Evolutionary conservation across 805 yeast species (phyloP).

Genomic region (Kodamaea kakaduensis): DNA sequence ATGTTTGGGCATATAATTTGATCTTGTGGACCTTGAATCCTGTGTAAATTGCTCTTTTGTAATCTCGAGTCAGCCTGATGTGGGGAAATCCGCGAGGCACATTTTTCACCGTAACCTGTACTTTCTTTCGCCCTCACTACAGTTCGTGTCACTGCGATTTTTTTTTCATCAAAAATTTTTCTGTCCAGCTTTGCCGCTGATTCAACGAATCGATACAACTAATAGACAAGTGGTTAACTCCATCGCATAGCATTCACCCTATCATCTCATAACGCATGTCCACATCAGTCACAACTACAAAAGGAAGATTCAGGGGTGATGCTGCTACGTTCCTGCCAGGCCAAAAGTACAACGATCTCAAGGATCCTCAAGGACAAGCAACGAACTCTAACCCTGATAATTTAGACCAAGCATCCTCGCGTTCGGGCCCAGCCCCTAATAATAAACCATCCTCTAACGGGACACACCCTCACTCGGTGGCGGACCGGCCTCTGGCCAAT

Average conservation of each 20-base stretch:
- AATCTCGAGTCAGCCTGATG: too few species aligned
- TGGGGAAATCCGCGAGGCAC: too few species aligned
- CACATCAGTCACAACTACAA: slow-evolving; percentile 22
- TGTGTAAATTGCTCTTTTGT: too few species aligned
- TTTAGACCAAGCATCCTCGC: slow-evolving; percentile 1
- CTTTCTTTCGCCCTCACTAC: too few species aligned
- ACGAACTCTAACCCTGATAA: not conserved
- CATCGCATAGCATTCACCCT: slow-evolving; percentile 1
- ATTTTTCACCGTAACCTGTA: too few species aligned
- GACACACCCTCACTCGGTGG: not conserved
- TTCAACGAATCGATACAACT: slow-evolving; percentile 1
- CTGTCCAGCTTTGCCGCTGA: slow-evolving; percentile 5
- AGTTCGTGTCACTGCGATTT: slow-evolving; percentile 4
- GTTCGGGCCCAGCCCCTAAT: not conserved
- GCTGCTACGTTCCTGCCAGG: slow-evolving; percentile 37
- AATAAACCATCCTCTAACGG: not conserved
- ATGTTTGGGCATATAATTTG: too few species aligned
- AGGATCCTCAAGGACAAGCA: slow-evolving; percentile 1
- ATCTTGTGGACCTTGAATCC: too few species aligned
- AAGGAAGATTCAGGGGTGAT: slow-evolving; percentile 35
- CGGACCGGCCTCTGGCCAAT: too few species aligned
- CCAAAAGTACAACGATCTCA: slow-evolving; percentile 3
- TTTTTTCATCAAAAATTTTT: slow-evolving; percentile 2
- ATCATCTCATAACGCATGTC: slow-evolving; percentile 6
- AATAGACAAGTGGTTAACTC: slow-evolving; percentile 2